phyloP scores from a whole-genome alignment of 2,329 filamentous ascomycete species.

The Fusarium pilosicola region DNA sequence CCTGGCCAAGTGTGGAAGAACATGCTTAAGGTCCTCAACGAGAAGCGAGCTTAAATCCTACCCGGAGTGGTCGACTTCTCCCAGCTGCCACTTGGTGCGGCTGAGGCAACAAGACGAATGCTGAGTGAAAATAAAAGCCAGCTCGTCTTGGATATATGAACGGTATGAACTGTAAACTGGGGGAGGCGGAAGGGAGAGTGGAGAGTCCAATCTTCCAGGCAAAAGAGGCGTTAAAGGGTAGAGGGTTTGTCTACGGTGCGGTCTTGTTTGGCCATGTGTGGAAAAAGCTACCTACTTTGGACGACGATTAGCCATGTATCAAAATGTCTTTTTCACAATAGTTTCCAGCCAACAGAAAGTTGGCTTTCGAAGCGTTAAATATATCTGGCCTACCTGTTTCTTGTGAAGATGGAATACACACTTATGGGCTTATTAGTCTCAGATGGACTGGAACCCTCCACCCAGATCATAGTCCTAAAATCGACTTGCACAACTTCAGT shows the following conservation, averaged over 20 bases:
- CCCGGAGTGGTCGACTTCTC: constrained; percentile 20
- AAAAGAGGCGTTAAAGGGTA: constrained; percentile 44
- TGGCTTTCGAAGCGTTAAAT: constrained; percentile 33
- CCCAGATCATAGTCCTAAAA: background rate
- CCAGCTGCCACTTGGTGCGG: constrained; percentile 45
- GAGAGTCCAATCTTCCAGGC: constrained; percentile 33
- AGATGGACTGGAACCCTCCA: background rate
- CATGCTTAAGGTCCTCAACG: constrained; percentile 82
- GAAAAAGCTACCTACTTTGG: constrained; percentile 41
- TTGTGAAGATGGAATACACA: background rate
- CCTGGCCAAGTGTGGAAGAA: constrained; percentile 96
- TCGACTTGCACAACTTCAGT: background rate
- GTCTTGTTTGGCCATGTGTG: constrained; percentile 42
- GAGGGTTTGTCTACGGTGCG: constrained; percentile 41
- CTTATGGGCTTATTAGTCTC: background rate
- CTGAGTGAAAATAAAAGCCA: constrained; percentile 32
- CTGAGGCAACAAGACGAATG: constrained; percentile 34
- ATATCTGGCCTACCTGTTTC: background rate
- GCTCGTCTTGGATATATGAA: constrained; percentile 44
- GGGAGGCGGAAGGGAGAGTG: constrained; percentile 14
- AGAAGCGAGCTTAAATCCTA: constrained; percentile 51
- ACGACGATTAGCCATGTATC: constrained; percentile 46
- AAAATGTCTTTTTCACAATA: constrained; percentile 39
- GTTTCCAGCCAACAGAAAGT: constrained; percentile 36
- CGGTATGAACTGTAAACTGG: constrained; percentile 39